Evolutionary conservation across 2,329 filamentous ascomycete species (phyloP).

Genomic region (Aspergillus chevalieri): DNA sequence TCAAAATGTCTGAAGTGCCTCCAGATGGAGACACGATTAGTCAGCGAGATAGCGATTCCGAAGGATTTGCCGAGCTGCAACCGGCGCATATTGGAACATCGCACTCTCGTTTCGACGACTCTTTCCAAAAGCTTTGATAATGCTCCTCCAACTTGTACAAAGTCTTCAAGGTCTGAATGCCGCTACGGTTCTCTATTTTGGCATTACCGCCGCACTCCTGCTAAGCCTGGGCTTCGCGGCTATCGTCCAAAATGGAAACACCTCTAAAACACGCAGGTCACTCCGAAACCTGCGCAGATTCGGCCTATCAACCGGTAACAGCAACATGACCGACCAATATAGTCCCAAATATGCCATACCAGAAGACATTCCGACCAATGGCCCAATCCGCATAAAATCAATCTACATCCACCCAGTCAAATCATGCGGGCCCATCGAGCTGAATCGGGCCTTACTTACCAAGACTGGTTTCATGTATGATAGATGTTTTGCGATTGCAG

Average conservation of each 20-base stretch:
- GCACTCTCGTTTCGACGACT: no score
- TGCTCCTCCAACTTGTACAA: background rate
- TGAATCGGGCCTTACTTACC: constrained; percentile 12
- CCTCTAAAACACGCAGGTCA: background rate
- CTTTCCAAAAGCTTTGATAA: background rate
- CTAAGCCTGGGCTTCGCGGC: background rate
- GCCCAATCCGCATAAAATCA: constrained; percentile 11
- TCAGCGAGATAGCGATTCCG: no score
- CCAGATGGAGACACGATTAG: no score
- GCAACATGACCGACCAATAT: constrained; percentile 9
- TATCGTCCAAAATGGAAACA: constrained; percentile 1
- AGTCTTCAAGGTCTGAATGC: background rate
- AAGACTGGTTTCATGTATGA: constrained; percentile 18
- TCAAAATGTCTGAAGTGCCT: no score
- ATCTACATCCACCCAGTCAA: constrained; percentile 18
- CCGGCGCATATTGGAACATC: no score
- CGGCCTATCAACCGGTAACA: constrained; percentile 1
- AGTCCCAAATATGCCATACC: constrained; percentile 1
- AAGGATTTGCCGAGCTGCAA: no score
- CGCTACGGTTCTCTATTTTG: background rate
- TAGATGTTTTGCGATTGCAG: constrained; percentile 15
- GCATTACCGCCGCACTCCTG: background rate
- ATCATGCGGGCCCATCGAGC: constrained; percentile 15
- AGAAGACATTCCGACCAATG: background rate
- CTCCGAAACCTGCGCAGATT: constrained; percentile 1